phyloP scores from a whole-genome alignment of 192 early-diverging fungal species.

The Backusella tuberculispora region DNA sequence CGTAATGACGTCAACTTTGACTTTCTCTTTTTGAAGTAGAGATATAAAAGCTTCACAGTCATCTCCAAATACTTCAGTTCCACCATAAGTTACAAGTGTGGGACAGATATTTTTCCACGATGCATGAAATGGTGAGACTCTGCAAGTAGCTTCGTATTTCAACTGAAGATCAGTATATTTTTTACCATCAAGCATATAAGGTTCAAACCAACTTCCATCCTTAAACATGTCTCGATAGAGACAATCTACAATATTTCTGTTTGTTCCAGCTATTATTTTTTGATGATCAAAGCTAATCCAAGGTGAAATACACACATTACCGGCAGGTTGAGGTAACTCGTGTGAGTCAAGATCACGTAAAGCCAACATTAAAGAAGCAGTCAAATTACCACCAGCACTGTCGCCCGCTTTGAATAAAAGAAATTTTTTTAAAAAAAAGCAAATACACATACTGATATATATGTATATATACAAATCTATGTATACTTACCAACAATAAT shows the following conservation, averaged over 20 bases:
- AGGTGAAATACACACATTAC: conserved; percentile 21
- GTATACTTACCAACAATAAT: conserved; percentile 17
- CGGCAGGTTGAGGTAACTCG: conserved; percentile 19
- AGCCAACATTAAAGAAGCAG: neutral
- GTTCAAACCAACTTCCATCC: neutral
- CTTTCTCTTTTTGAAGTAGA: neutral
- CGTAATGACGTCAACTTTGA: conserved; percentile 4
- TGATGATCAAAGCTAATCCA: conserved; percentile 16
- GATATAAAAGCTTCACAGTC: conserved; percentile 15
- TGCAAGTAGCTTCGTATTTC: neutral
- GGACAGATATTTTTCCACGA: conserved; percentile 17
- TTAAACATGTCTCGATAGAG: neutral
- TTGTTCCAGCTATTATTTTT: neutral
- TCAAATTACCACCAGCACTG: conserved; percentile 28
- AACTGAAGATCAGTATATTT: neutral
- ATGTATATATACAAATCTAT: neutral
- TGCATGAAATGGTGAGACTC: conserved; percentile 23
- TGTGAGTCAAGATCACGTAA: neutral
- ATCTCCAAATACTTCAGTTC: conserved; percentile 14
- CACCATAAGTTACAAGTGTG: conserved; percentile 19
- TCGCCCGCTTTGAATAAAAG: conserved; percentile 9
- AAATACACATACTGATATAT: neutral
- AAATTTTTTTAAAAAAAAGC: neutral
- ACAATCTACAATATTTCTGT: neutral
- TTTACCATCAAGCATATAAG: conserved; percentile 11